Evolutionary conservation across 805 yeast genomes (phyloP), one percentile per base, ranked within the genome.

Genomic region (Myxozyma kluyveri): DNA sequence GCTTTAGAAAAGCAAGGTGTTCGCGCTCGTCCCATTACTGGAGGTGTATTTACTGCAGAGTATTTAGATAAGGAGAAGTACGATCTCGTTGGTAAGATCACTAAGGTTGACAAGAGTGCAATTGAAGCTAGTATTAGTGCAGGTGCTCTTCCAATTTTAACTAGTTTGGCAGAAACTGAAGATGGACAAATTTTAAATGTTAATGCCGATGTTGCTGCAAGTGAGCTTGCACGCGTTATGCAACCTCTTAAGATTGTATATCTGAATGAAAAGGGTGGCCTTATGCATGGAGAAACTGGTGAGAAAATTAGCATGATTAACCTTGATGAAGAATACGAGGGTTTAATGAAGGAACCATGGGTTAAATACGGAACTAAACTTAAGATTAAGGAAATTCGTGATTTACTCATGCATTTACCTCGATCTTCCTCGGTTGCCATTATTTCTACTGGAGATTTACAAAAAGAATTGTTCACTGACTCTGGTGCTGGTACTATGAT

Each of bases 401-500:
- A 93, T 65, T 78, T 93, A 67, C 80, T 93, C 67, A 91, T 87
- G 73, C 90, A 85, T 68, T 78, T 93, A 68, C 99, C 99, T 54
- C 83, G 98, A 70, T 88, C 97, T 2, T 89, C 97, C 0, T 89
- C 97, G 3, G 99, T 93, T 44, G 99, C 99, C 40, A 93, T 93
- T 68, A 93, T 93, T 64, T 87, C 91, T 61, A 97, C 93, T 41
- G 81, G 87, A 64, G 97, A 93, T 68, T 78, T 93, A 65, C 98
- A 93, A 73, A 93, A 91, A 69, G 99, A 93, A 72, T 80, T 93
- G 66, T 93, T 93, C 73, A 93, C 99, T 37, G 99, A 93, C 70
- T 86, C 96, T 17, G 99, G 99, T 71, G 99, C 99, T 27, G 99
- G 99, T 67, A 93, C 99, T 42, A 78, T 93, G 75, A 89, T 93